These are phyloP conservation scores for Senna siamea DNA, from an alignment of 306 rosid genomes.

Conservation along the genomic window DNA sequence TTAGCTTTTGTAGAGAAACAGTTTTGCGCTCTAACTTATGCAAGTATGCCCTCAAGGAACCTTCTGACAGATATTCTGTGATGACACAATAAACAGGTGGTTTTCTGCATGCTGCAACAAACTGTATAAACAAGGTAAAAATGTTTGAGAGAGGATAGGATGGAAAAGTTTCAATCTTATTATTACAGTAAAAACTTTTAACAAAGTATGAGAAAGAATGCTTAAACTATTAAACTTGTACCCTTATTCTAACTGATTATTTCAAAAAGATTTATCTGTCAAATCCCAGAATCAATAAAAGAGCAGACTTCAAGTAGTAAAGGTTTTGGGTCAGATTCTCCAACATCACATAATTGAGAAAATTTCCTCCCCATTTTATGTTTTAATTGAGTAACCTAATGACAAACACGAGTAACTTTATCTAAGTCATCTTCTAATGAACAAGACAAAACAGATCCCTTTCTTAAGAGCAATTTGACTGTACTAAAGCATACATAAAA, in stretches of 20 bases:
- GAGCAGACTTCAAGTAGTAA: too few relatives aligned
- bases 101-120: constrained; percentile 80
- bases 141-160: constrained; percentile 27
- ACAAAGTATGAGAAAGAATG: constrained; percentile 32
- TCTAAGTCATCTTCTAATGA: neutral
- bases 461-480: constrained; percentile 7
- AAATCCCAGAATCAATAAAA: constrained; percentile 14
- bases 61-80: constrained; percentile 81
- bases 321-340: too few relatives aligned
- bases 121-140: constrained; percentile 59
- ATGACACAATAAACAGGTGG: constrained; percentile 84
- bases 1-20: constrained; percentile 58
- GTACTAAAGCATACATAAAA: neutral
- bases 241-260: too few relatives aligned
- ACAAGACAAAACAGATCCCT: constrained; percentile 32
- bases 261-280: neutral
- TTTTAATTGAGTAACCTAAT: too few relatives aligned
- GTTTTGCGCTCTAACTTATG: constrained; percentile 71
- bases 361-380: too few relatives aligned
- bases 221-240: constrained; percentile 7
- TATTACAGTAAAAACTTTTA: neutral
- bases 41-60: constrained; percentile 85
- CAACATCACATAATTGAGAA: too few relatives aligned
- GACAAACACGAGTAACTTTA: too few relatives aligned
- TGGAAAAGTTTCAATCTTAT: constrained; percentile 11